Percentiles rank a stretch among this genome's conserved stretches.
phyloP scores from a whole-genome alignment of 108 stramenopile species.

The Nannochloropsis gaditana region DNA sequence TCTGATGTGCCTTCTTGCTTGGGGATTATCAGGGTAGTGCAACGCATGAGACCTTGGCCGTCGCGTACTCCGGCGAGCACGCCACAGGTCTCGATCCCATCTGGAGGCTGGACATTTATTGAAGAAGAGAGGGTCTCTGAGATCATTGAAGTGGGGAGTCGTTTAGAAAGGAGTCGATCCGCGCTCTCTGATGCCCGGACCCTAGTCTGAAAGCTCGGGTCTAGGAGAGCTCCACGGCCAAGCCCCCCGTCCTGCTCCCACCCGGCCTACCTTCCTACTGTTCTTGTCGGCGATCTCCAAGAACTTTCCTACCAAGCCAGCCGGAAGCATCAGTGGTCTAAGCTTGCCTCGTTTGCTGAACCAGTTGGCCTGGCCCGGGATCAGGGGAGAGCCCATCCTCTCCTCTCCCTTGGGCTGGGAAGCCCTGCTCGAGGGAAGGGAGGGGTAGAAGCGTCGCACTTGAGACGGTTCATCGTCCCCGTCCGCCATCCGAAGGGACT shows the following conservation, averaged over 20 bases:
- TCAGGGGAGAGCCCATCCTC: background rate
- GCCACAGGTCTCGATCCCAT: slow-evolving; percentile 53
- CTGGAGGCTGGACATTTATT: background rate
- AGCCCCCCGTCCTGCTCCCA: background rate
- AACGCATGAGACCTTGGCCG: background rate
- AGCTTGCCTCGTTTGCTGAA: background rate
- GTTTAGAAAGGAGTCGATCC: too few relatives aligned
- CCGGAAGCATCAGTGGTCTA: slow-evolving; percentile 43
- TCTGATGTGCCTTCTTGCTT: slow-evolving; percentile 37
- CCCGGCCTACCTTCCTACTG: slow-evolving; percentile 8
- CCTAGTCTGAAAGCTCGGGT: too few relatives aligned
- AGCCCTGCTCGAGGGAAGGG: background rate
- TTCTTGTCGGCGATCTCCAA: slow-evolving; percentile 36
- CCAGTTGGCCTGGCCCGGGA: background rate
- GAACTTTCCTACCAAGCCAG: slow-evolving; percentile 35
- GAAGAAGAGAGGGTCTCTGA: too few relatives aligned
- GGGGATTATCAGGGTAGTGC: slow-evolving; percentile 44
- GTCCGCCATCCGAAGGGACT: slow-evolving; percentile 13
- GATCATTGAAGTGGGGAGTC: too few relatives aligned
- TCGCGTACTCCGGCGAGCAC: slow-evolving; percentile 38
- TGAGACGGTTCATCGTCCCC: background rate
- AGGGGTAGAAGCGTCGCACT: background rate
- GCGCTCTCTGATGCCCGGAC: too few relatives aligned
- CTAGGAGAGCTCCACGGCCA: too few relatives aligned
- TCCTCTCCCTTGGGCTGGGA: background rate